These are phyloP conservation scores for Corniculantispora saksenae DNA, from an alignment of 2,329 filamentous ascomycete species.

Conservation along the genomic window DNA sequence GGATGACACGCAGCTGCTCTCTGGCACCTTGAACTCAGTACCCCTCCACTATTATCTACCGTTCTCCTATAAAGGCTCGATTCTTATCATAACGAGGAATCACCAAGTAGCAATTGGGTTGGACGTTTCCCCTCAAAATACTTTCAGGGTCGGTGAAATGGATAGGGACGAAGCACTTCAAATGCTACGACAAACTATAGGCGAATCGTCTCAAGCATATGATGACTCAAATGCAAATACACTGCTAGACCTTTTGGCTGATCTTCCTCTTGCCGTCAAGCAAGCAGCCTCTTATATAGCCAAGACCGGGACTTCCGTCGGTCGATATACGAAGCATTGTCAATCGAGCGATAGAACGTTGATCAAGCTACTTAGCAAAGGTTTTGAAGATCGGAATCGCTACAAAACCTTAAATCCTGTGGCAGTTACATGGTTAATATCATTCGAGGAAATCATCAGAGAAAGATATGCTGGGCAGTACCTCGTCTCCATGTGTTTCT, in stretches of 20 bases:
- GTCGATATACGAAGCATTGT: constrained; percentile 30
- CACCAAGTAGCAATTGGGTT: constrained; percentile 15
- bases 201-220: constrained; percentile 25
- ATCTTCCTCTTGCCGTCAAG: constrained; percentile 38
- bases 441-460: constrained; percentile 33
- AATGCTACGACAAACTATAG: constrained; percentile 26
- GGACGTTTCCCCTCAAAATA: constrained; percentile 16
- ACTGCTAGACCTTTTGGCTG: constrained; percentile 32
- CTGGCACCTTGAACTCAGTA: constrained; percentile 21
- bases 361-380: constrained; percentile 29
- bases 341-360: constrained; percentile 24
- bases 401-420: constrained; percentile 32
- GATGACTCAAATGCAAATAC: constrained; percentile 20
- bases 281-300: constrained; percentile 40
- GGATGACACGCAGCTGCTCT: constrained; percentile 38
- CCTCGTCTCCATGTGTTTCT: constrained; percentile 32
- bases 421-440: constrained; percentile 36
- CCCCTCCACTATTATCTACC: constrained; percentile 20
- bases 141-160: constrained; percentile 29
- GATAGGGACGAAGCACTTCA: constrained; percentile 23
- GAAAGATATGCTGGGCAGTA: constrained; percentile 28
- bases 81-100: constrained; percentile 27
- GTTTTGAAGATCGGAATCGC: constrained; percentile 32
- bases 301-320: constrained; percentile 26
- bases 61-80: constrained; percentile 20